Evolutionary conservation across 306 rosid species (phyloP).

Genomic region (Prunus mume): DNA sequence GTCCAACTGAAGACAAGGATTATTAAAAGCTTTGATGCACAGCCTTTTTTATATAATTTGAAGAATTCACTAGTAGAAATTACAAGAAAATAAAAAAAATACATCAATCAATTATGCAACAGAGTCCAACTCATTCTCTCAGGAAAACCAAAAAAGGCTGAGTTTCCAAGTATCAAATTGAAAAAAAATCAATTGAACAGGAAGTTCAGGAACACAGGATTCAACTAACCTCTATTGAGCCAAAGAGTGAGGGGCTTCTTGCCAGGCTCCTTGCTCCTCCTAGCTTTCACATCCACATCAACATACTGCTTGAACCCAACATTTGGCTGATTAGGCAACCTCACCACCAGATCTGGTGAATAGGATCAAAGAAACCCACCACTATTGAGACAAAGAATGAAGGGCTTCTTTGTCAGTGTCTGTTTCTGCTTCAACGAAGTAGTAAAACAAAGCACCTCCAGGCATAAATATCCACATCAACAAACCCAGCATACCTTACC

Average conservation of each 20-base stretch:
- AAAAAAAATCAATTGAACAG: too few species aligned
- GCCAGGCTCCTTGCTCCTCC: too few species aligned
- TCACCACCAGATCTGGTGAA: neutral
- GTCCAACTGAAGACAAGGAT: neutral
- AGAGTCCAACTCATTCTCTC: neutral
- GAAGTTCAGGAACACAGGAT: neutral
- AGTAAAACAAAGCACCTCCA: constrained; percentile 45
- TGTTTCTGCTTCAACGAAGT: neutral
- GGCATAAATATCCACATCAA: constrained; percentile 62
- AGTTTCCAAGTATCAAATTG: neutral
- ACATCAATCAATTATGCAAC: neutral
- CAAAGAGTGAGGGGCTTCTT: too few species aligned
- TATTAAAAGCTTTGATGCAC: neutral
- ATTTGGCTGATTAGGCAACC: too few species aligned
- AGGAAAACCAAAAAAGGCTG: neutral
- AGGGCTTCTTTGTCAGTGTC: neutral
- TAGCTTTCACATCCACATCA: too few species aligned
- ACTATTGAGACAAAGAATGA: neutral
- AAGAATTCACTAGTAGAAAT: neutral
- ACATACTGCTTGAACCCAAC: too few species aligned
- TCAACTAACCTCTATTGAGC: too few species aligned
- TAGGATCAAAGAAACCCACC: neutral
- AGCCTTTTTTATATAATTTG: neutral
- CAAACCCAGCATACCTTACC: constrained; percentile 57
- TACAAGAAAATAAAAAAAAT: constrained; percentile 2